Percentiles rank a stretch among this genome's conserved stretches.
These are phyloP conservation scores for Mycena sp. DNA, from an alignment of 1,284 basidiomycete genomes.

Conservation along the genomic window DNA sequence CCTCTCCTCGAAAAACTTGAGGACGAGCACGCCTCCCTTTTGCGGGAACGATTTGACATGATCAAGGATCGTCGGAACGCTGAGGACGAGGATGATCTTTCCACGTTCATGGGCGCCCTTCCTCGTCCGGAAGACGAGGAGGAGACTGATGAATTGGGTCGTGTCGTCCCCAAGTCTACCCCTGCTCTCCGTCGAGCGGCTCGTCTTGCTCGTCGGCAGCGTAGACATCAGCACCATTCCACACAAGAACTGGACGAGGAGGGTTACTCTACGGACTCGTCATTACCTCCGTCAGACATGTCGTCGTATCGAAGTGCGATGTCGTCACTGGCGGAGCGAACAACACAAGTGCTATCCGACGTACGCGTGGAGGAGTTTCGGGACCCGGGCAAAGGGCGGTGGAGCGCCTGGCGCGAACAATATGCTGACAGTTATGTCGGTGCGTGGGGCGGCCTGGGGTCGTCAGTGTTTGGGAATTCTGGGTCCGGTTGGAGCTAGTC, in stretches of 20 bases:
- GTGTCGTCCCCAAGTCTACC: conserved; percentile 57
- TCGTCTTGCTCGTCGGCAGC: conserved; percentile 58
- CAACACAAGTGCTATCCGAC: conserved; percentile 76
- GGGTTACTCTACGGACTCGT: conserved; percentile 88
- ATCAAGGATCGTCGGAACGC: conserved; percentile 68
- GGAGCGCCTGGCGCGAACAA: conserved; percentile 81
- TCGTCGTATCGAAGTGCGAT: conserved; percentile 78
- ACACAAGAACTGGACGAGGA: conserved; percentile 58
- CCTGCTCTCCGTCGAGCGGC: conserved; percentile 61
- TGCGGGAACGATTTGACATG: conserved; percentile 81
- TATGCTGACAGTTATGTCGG: conserved; percentile 87
- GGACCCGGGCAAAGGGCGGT: conserved; percentile 85
- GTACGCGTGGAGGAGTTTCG: conserved; percentile 89
- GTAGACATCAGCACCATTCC: conserved; percentile 45
- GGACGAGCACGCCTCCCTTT: conserved; percentile 77
- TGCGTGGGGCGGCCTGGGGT: conserved; percentile 93
- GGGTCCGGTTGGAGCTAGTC: conserved; percentile 87
- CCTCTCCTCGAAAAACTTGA: conserved; percentile 89
- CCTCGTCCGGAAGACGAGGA: conserved; percentile 54
- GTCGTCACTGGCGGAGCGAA: conserved; percentile 60
- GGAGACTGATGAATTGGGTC: conserved; percentile 70
- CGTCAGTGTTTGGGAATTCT: conserved; percentile 96
- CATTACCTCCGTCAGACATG: conserved; percentile 71
- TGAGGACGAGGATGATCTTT: conserved; percentile 88
- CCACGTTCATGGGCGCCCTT: conserved; percentile 73